Conservation (phyloP, 345 rosid species). For the Sapria himalayana region DNA sequence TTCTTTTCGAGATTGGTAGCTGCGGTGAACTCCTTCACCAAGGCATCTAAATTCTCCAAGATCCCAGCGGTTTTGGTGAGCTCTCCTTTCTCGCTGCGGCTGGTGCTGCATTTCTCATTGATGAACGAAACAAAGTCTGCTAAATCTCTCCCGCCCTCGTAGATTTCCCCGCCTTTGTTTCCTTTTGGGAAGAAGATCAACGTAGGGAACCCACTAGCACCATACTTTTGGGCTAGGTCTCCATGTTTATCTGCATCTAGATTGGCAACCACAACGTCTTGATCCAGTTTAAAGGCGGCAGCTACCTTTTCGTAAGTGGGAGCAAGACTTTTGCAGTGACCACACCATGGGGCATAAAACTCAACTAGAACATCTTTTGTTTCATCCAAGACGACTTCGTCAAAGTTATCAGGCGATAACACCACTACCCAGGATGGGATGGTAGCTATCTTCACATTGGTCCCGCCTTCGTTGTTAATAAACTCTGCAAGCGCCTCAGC, state of each 20-base stretch:
- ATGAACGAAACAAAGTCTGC: conserved; percentile 77
- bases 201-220: conserved; percentile 85
- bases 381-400: conserved; percentile 62
- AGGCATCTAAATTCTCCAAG: conserved; percentile 48
- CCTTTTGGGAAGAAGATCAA: conserved; percentile 73
- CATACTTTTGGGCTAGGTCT: conserved; percentile 71
- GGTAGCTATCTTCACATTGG: conserved; percentile 73
- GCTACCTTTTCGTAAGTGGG: conserved; percentile 91
- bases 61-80: conserved; percentile 81
- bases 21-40: conserved; percentile 70
- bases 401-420: conserved; percentile 55
- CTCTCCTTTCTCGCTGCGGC: conserved; percentile 76
- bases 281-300: conserved; percentile 51
- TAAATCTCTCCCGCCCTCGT: conserved; percentile 74
- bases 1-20: conserved; percentile 59
- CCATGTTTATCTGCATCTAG: conserved; percentile 76
- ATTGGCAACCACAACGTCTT: conserved; percentile 73
- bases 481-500: conserved; percentile 74
- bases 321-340: conserved; percentile 93
- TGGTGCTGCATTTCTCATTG: conserved; percentile 64
- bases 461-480: conserved; percentile 91
- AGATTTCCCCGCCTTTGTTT: conserved; percentile 90
- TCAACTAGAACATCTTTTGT: conserved; percentile 89
- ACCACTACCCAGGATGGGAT: conserved; percentile 55
- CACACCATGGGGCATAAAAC: conserved; percentile 99